Base-by-base conservation (phyloP, 495 filamentous ascomycete genomes). In the Aspergillus hancockii region DNA sequence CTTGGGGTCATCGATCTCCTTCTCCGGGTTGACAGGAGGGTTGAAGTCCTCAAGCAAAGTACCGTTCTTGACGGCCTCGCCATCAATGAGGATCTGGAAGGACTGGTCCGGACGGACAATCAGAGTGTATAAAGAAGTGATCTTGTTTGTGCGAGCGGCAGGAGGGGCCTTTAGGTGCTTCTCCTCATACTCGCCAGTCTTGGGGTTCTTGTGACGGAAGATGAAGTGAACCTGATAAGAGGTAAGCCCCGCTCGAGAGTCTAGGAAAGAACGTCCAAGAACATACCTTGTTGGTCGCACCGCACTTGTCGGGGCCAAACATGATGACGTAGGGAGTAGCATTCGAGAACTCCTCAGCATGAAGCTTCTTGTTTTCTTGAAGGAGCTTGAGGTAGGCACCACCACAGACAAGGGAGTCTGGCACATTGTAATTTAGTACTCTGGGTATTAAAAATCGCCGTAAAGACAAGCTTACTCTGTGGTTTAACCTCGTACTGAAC, bases 191-290 rank as follows among this genome's bases (percentile, higher is more conserved):
- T 97, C 93, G 76, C 94, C 93, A 51, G 92, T 97, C 90, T 97
- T 98, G 69, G 95, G 95, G 86, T 98, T 99, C 89, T 98, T 99
- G 90, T 98, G 95, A 73, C 94, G 93, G 89, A 99, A 95, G 78
- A 99, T 99, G 80, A 99, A 96, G 84, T 99, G 95, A 57, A 99
- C 91, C 85, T 87, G 55, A n/a, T 34, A 46, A 12, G 19, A 47
- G 28, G 19, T 68, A 7, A 69, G 63, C 40, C 13, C 19, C 23
- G 19, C 21, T 21, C 43, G 8, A 3, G 18, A 50, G 38, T 4
- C 34, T 22, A 43, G 25, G 4, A 1, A 22, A 14, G n/a, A 40
- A 66, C 32, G 52, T 43, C 10, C 49, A 9, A 40, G 4, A 31
- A n/a, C 69, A 55, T 77, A 86, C 86, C 88, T 98, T 98, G 86